Percentiles rank a stretch among this genome's conserved stretches.
phyloP scores from a whole-genome alignment of 1,284 basidiomycete species.

The Hemileia vastatrix region DNA sequence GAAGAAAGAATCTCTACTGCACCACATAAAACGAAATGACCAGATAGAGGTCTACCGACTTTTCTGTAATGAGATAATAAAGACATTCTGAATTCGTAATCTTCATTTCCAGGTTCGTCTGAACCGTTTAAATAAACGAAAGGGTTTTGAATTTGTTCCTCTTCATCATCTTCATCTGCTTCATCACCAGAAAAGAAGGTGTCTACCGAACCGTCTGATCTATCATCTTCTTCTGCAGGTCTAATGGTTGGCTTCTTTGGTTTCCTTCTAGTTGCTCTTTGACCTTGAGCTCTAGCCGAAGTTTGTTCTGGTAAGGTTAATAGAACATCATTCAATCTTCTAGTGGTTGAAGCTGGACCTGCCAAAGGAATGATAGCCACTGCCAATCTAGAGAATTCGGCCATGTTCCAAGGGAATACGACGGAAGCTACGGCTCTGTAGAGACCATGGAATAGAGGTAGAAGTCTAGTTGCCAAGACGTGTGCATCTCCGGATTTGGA shows the following conservation, averaged over 20 bases:
- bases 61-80: constrained; percentile 67
- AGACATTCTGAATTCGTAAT: constrained; percentile 45
- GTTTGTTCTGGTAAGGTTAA: constrained; percentile 42
- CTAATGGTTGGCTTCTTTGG: constrained; percentile 31
- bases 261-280: constrained; percentile 29
- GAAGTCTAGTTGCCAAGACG: constrained; percentile 62
- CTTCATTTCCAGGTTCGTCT: constrained; percentile 40
- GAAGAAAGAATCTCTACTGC: constrained; percentile 74
- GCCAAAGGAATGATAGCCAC: constrained; percentile 55
- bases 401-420: constrained; percentile 61
- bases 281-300: constrained; percentile 45
- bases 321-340: too few relatives aligned
- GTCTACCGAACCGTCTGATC: constrained; percentile 37
- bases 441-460: constrained; percentile 73
- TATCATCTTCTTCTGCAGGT: constrained; percentile 26
- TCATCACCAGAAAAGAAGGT: constrained; percentile 47
- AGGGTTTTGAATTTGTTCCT: constrained; percentile 25
- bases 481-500: constrained; percentile 52
- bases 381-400: constrained; percentile 58
- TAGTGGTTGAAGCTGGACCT: constrained; percentile 55
- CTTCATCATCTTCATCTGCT: too few relatives aligned
- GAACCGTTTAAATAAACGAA: constrained; percentile 24
- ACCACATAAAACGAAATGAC: constrained; percentile 76
- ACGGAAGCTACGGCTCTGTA: constrained; percentile 73
- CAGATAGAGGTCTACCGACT: constrained; percentile 65